These are phyloP conservation scores for Pichia rugopelliculosa DNA, from an alignment of 805 yeast species.

Conservation along the genomic window DNA sequence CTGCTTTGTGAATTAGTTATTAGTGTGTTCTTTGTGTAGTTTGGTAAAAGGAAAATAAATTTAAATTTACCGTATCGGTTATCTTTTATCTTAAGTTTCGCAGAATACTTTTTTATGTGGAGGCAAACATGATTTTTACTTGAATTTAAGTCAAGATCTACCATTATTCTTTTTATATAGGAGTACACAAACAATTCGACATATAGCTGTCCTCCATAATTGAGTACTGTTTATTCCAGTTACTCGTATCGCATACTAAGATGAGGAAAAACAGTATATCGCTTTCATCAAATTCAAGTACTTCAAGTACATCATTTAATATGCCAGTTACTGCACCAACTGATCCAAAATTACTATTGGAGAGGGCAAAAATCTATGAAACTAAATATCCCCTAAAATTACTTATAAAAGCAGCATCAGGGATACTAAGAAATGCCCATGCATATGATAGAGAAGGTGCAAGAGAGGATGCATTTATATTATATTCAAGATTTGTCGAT, in stretches of 20 bases:
- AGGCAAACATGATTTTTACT: neutral
- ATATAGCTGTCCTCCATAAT: too few species aligned
- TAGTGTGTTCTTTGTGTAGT: neutral
- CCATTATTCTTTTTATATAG: too few species aligned
- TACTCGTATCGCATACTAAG: neutral
- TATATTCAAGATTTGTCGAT: slow-evolving; percentile 55
- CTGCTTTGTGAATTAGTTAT: neutral
- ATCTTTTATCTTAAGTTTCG: neutral
- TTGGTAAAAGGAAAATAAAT: too few species aligned
- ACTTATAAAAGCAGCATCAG: slow-evolving; percentile 50
- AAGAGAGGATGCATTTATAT: slow-evolving; percentile 43
- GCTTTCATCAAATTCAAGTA: slow-evolving; percentile 10
- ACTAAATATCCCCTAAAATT: slow-evolving; percentile 40
- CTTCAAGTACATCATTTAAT: slow-evolving; percentile 13
- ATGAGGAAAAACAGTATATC: slow-evolving; percentile 3
- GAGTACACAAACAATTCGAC: too few species aligned
- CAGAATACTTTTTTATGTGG: too few species aligned
- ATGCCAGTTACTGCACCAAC: slow-evolving; percentile 15
- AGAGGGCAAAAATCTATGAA: slow-evolving; percentile 46
- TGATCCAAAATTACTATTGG: slow-evolving; percentile 31
- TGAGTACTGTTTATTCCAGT: neutral
- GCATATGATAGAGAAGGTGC: slow-evolving; percentile 37
- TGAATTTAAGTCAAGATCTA: too few species aligned
- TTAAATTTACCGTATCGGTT: slow-evolving; percentile 2
- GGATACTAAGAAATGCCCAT: slow-evolving; percentile 40